phyloP scores from a whole-genome alignment of 1,284 basidiomycete genomes.

The Tremellales sp. region DNA sequence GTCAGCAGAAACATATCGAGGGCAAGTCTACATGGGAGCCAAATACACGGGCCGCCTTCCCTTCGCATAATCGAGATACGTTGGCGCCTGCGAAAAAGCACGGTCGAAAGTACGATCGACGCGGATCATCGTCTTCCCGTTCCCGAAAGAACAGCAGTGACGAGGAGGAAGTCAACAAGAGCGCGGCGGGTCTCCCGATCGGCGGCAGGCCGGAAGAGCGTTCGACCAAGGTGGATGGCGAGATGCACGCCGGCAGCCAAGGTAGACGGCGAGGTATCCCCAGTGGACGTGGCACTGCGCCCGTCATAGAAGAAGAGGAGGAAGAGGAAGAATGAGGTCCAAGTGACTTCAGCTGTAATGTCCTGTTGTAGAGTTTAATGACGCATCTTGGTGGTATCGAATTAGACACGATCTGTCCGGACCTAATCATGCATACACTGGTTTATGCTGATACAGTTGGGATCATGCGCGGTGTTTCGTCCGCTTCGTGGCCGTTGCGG shows the following conservation, averaged over 20 bases:
- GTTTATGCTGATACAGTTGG: too few species aligned
- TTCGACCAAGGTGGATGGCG: not conserved
- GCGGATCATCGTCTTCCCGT: not conserved
- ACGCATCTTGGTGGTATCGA: too few species aligned
- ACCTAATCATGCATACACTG: too few species aligned
- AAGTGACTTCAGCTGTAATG: too few species aligned
- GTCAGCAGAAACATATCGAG: not conserved
- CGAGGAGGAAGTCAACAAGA: not conserved
- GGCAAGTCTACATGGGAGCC: not conserved
- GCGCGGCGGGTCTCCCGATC: not conserved
- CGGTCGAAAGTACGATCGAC: not conserved
- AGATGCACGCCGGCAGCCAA: not conserved
- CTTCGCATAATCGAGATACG: too few species aligned
- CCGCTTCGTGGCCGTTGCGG: too few species aligned
- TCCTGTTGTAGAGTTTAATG: too few species aligned
- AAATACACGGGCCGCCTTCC: not conserved
- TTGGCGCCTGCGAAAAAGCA: not conserved
- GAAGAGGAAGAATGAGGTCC: conserved; percentile 22
- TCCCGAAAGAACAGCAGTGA: not conserved
- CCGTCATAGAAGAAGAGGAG: conserved; percentile 27
- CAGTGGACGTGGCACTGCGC: conserved; percentile 11
- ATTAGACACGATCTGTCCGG: too few species aligned
- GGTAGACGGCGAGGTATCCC: conserved; percentile 7
- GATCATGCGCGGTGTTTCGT: too few species aligned
- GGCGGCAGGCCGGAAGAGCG: not conserved